A percentile compares a stretch with the other conserved stretches of the same genome.
phyloP scores from a whole-genome alignment of 2,329 filamentous ascomycete genomes.

The Fusarium luffae region DNA sequence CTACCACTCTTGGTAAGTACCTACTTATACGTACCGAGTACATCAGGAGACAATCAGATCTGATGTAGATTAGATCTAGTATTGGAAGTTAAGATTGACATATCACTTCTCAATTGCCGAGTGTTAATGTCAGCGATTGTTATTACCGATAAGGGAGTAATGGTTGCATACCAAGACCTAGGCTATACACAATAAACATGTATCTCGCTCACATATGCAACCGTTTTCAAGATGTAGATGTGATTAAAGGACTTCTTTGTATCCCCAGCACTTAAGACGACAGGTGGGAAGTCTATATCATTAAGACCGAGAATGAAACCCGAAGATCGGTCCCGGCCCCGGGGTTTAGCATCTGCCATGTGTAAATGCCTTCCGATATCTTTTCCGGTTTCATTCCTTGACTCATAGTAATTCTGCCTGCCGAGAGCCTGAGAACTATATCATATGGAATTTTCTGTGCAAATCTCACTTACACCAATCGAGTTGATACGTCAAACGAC shows the following conservation, averaged over 20 bases:
- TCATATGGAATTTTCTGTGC: accelerated
- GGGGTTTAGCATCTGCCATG: background rate
- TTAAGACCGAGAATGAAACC: constrained; percentile 18
- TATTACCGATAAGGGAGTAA: background rate
- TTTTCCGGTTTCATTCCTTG: background rate
- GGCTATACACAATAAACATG: no score
- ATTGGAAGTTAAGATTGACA: background rate
- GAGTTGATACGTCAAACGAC: no score
- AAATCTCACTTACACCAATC: background rate
- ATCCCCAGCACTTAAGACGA: background rate
- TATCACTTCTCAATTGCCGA: constrained; percentile 1
- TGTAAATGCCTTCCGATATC: constrained; percentile 2
- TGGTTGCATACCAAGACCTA: background rate
- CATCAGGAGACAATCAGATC: background rate
- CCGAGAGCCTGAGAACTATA: background rate
- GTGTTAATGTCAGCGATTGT: background rate
- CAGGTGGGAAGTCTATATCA: background rate
- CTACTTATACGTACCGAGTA: background rate
- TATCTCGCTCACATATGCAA: no score
- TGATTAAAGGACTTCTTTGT: accelerated
- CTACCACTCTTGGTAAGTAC: background rate
- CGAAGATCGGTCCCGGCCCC: constrained; percentile 18
- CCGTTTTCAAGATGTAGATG: accelerated
- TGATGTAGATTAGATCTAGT: background rate
- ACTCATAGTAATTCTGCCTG: background rate